Evolutionary conservation across 306 rosid genomes (phyloP), one percentile per base, ranked within the genome.

Genomic region (Ziziphus jujuba): DNA sequence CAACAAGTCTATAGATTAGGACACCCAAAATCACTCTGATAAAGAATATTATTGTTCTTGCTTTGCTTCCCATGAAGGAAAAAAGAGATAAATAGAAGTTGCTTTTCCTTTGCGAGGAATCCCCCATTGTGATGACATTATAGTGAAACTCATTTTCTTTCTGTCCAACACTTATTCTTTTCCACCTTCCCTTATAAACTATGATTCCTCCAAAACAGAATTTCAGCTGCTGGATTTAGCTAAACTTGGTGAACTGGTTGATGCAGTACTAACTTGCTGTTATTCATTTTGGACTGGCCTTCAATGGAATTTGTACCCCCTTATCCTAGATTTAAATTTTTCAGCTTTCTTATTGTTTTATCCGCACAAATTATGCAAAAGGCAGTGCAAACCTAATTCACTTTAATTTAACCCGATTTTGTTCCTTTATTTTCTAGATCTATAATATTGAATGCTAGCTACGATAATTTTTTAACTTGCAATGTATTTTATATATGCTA

Each of bases 51-150:
- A 20, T 56, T 72, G 69, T 66, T 78, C 25, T 67, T 65, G 61
- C 80, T 38, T 48, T 51, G 64, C 59, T 79, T 75, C 84, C 77
- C 68, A 60, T 72, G 66, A 53, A 70, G 59, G 80, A 48, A 64
- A 61, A 61, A 33, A n/a, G 23, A 25, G 54, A 60, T 61, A 25
- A 48, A 60, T 61, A 72, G 82, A 69, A 75, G 71, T 78, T 40
- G 73, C 62, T 49, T 78, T 71, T 67, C 59, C 5, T 28, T 9
- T 67, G 70, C 70, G 49, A 67, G 59, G 60, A 28, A 75, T 78
- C 71, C 62, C 69, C 59, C 63, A 34, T 65, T 57, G 53, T 66
- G 44, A 59, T 43, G 52, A 48, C 16, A 50, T 67, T 73, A 79
- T 56, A 66, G 79, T 54, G 56, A 66, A 72, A 59, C 59, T 56